Percentiles rank a stretch among this genome's conserved stretches.
Conservation (phyloP, 768 basidiomycete genomes). For the Mycena floridula region DNA sequence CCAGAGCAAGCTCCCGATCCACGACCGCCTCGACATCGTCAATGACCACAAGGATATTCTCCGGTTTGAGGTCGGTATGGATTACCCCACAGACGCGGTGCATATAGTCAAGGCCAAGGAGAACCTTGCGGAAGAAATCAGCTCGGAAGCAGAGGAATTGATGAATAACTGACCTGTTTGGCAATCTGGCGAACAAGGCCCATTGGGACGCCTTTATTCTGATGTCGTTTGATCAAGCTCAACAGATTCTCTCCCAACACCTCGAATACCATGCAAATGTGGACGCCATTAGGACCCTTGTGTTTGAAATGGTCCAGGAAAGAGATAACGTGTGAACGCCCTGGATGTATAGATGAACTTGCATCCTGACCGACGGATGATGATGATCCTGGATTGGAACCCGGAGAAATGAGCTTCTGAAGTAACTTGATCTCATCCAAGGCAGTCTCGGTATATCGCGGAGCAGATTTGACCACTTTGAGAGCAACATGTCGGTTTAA, state of each 20-base stretch:
- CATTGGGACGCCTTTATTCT: constrained; percentile 96
- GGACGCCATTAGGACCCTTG: constrained; percentile 92
- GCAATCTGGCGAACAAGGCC: constrained; percentile 92
- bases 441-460: constrained; percentile 95
- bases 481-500: constrained; percentile 95
- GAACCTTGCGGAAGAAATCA: constrained; percentile 24
- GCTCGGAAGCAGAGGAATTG: not conserved
- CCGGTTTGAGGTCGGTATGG: constrained; percentile 98
- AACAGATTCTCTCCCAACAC: constrained; percentile 96
- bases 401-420: constrained; percentile 86
- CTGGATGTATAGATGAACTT: constrained; percentile 83
- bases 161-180: constrained; percentile 56
- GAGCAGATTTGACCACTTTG: constrained; percentile 98
- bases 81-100: constrained; percentile 96
- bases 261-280: constrained; percentile 99
- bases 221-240: constrained; percentile 94
- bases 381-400: constrained; percentile 33
- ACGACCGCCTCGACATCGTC: constrained; percentile 96
- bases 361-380: constrained; percentile 52
- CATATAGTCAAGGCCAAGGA: constrained; percentile 96
- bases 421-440: constrained; percentile 98
- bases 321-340: constrained; percentile 90
- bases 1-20: constrained; percentile 62
- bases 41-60: constrained; percentile 95
- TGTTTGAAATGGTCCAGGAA: constrained; percentile 98